Evolutionary conservation across 352 stramenopile species (phyloP), one percentile per base, ranked within the genome.

Genomic region (Phytophthora vignae): DNA sequence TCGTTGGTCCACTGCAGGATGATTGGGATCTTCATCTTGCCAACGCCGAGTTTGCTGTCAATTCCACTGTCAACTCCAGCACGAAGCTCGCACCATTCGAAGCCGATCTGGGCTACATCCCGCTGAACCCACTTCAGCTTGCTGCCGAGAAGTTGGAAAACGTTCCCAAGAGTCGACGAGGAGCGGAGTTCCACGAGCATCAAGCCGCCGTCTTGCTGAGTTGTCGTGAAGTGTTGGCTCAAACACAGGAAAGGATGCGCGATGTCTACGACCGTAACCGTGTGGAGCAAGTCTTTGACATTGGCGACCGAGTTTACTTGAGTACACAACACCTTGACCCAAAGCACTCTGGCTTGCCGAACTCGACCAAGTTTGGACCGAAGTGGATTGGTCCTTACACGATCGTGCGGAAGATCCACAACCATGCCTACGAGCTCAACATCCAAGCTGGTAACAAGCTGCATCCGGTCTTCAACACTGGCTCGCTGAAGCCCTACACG

Each of bases 401-500:
- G 1, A 22, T 71, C 3, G 15, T 71, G 2, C 53, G 27, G 14
- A 71, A 55, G 40, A 27, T 71, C 1, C 68, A 71, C 36, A 61
- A 71, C n/a, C 68, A 71, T 10, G 68, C 56, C 2, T 72, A 75
- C 44, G 42, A 76, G 21, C 25, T 72, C 0, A 76, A 76, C 52
- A 75, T 64, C 14, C 61, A 68, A 49, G 38, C 55, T 15, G 64
- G 64, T 0, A 66, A 71, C 50, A 65, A 64, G 12, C 56, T 67
- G 0, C 57, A 76, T 49, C 50, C 64, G 3, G 64, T 62, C 0
- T 72, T 72, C 29, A 72, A 73, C 22, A 65, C 55, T 2, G 64
- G 55, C 1, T 71, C 46, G 14, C 14, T 60, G 1, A 71, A 71
- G 19, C 55, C 64, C 1, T 68, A 69, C 59, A 60, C 49, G 11